These are phyloP conservation scores for Trichoderma sp. DNA, from an alignment of 2,329 filamentous ascomycete genomes.

Conservation along the genomic window DNA sequence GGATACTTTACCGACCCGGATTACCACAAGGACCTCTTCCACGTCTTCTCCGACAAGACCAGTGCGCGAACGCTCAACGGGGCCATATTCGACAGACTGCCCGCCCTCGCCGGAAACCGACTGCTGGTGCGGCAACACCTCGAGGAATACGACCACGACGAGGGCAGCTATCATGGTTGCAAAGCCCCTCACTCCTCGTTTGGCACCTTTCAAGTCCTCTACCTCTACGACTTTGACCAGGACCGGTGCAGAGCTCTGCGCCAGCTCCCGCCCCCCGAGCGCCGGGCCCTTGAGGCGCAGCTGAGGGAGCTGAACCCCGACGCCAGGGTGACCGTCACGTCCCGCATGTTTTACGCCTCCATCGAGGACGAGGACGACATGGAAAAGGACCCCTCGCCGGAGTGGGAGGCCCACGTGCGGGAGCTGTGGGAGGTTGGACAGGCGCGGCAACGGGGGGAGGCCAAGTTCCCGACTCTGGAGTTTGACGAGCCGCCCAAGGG, in stretches of 20 bases:
- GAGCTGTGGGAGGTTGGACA: background rate
- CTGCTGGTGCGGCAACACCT: constrained; percentile 1
- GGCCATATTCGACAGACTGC: background rate
- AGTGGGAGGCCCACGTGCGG: constrained; percentile 5
- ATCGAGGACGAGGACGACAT: constrained; percentile 12
- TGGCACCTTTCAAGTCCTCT: constrained; percentile 1
- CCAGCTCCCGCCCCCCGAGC: constrained; percentile 7
- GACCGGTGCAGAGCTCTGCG: constrained; percentile 6
- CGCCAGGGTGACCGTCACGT: constrained; percentile 10
- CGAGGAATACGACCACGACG: constrained; percentile 8
- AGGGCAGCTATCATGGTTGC: background rate
- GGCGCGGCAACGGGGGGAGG: constrained; percentile 14
- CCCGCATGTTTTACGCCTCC: constrained; percentile 6
- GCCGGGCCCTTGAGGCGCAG: constrained; percentile 1
- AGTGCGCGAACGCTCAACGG: constrained; percentile 12
- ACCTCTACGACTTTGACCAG: constrained; percentile 23
- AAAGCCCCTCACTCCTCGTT: background rate
- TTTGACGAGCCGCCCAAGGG: constrained; percentile 13
- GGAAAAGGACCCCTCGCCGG: background rate
- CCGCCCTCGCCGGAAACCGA: constrained; percentile 4
- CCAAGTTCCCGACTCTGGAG: constrained; percentile 10
- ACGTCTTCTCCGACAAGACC: constrained; percentile 8
- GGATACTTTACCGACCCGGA: constrained; percentile 3
- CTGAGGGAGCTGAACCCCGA: constrained; percentile 12
- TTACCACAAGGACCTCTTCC: constrained; percentile 9